Base-by-base conservation (phyloP, 179 eudicot genomes). In the Spinacia oleracea region DNA sequence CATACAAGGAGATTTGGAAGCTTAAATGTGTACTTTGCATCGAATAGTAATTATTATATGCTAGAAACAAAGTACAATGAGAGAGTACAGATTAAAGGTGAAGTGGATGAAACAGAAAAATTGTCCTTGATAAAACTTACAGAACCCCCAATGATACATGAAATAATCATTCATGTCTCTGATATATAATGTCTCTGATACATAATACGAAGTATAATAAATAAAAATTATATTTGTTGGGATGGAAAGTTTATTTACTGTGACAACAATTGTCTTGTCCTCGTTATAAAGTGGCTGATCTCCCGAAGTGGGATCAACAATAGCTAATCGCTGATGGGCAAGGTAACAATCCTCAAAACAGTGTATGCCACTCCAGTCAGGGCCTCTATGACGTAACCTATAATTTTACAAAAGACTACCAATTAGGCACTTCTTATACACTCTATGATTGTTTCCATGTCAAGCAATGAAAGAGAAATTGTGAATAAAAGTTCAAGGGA, bases 311-410 rank as follows among this genome's bases (percentile, higher is more conserved):
- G 99, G 98, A 86, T 96, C 99, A 15, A 96, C 90, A 50, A 96
- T 94, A 71, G 99, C 99, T 81, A 96, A 82, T 9, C 99, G 91
- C 72, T 96, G 98, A 85, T 96, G 99, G 71, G 99, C 91, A 75
- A 96, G 91, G 77, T 88, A 96, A 75, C 95, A 96, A 80, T 94
- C 88, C 25, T 86, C 81, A 71, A 89, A 87, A 55, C 96, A 88
- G 73, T 96, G 93, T 76, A 96, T 51, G 62, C 99, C 99, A 79
- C 98, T 94, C 99, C 99, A 96, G 73, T 94, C 99, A 74, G 99
- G 99, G 70, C 99, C 99, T 78, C 99, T 89, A 75, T 96, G 99
- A 31, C 90, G 93, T 89, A 96, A 86, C 88, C 99, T 96, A 82
- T 20, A 46, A 9, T 71, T 31, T 35, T 56, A 73, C 76, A 78